A percentile compares a stretch with the other conserved stretches of the same genome.
phyloP scores from a whole-genome alignment of 2,329 filamentous ascomycete species.

The Thelonectria rubi region DNA sequence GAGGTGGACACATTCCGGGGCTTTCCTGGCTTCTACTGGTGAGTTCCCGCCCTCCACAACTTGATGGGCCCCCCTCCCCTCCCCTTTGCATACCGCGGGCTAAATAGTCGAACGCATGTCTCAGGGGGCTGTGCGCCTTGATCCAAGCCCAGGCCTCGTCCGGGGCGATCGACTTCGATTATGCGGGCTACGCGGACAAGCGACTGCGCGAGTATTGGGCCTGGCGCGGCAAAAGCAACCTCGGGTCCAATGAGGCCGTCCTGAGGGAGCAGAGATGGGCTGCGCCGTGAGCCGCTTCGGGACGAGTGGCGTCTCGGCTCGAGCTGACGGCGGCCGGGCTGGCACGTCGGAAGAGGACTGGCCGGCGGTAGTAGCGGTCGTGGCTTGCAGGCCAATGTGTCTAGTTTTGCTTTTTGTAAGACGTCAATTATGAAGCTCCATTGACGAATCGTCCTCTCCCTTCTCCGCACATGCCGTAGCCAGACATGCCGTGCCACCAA shows the following conservation, averaged over 20 bases:
- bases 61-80: no score
- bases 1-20: constrained; percentile 35
- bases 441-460: background rate
- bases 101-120: background rate
- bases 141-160: constrained; percentile 40
- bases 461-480: background rate
- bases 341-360: background rate
- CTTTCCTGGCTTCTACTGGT: constrained; percentile 39
- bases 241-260: constrained; percentile 11
- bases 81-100: background rate
- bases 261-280: constrained; percentile 32
- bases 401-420: background rate
- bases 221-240: constrained; percentile 21
- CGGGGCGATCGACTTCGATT: constrained; percentile 38
- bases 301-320: background rate
- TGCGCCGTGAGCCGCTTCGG: constrained; percentile 3
- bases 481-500: background rate
- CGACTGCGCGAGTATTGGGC: constrained; percentile 34
- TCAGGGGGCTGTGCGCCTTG: constrained; percentile 37
- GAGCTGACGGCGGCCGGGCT: background rate
- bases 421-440: background rate
- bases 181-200: constrained; percentile 34
- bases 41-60: no score
- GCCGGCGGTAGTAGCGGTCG: background rate
- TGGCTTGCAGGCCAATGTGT: no score